These are phyloP conservation scores for Mangifera indica DNA, from an alignment of 345 rosid species.

Conservation along the genomic window DNA sequence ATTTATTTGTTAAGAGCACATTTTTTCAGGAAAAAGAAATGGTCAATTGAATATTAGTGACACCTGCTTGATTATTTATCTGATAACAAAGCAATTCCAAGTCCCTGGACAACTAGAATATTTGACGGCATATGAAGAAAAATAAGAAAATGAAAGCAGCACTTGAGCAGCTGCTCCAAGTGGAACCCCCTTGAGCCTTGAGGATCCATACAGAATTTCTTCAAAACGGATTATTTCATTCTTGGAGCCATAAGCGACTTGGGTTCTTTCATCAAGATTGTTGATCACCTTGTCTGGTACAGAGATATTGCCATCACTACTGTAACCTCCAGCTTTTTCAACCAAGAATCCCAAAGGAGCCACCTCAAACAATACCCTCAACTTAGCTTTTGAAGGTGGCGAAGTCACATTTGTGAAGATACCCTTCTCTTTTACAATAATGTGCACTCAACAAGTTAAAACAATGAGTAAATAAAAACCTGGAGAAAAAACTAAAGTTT, in stretches of 20 bases:
- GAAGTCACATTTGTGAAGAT: slow-evolving; percentile 87
- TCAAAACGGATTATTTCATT: slow-evolving; percentile 85
- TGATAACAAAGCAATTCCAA: too few species aligned
- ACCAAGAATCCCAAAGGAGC: slow-evolving; percentile 79
- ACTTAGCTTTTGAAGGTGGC: slow-evolving; percentile 86
- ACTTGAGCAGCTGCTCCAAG: slow-evolving; percentile 60
- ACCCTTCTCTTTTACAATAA: slow-evolving; percentile 95
- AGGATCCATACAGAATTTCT: slow-evolving; percentile 81
- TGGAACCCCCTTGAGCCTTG: slow-evolving; percentile 76
- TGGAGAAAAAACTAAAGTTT: not conserved
- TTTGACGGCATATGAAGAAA: not conserved
- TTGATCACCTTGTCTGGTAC: slow-evolving; percentile 69
- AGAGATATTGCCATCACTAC: slow-evolving; percentile 76
- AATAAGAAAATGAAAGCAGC: not conserved
- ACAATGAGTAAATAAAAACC: not conserved
- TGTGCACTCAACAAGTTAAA: slow-evolving; percentile 33
- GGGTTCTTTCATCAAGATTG: slow-evolving; percentile 84
- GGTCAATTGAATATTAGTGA: too few species aligned
- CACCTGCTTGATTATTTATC: too few species aligned
- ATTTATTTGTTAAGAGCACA: too few species aligned
- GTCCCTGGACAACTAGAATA: too few species aligned
- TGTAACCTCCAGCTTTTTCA: slow-evolving; percentile 89
- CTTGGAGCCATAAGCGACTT: slow-evolving; percentile 96
- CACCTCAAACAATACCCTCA: slow-evolving; percentile 88
- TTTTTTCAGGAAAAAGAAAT: too few species aligned